phyloP scores from a whole-genome alignment of 1,139 yeast genomes.

The Arxiozyma bovina region DNA sequence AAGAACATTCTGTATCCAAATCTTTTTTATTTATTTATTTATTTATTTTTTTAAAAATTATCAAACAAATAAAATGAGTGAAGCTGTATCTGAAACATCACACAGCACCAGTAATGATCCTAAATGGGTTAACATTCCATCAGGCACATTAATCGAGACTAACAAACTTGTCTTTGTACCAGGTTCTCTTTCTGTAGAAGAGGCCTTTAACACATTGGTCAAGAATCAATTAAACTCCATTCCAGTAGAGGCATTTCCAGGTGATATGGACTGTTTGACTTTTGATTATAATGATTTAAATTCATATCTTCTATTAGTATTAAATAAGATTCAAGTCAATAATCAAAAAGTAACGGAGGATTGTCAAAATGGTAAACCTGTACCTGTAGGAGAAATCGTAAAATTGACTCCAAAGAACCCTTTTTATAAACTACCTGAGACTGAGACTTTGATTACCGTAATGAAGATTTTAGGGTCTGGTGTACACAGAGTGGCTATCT shows the following conservation, averaged over 20 bases:
- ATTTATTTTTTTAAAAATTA: too few species aligned
- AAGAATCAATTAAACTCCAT: slow-evolving; percentile 70
- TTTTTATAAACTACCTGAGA: slow-evolving; percentile 63
- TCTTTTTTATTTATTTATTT: too few species aligned
- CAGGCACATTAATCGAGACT: slow-evolving; percentile 67
- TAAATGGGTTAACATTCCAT: slow-evolving; percentile 65
- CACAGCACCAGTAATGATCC: slow-evolving; percentile 21
- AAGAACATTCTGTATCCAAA: neutral
- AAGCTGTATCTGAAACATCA: slow-evolving; percentile 19
- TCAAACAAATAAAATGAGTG: slow-evolving; percentile 12
- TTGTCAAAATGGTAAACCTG: slow-evolving; percentile 30
- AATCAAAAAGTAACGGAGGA: slow-evolving; percentile 27
- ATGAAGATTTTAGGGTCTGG: slow-evolving; percentile 87
- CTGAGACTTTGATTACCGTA: slow-evolving; percentile 60
- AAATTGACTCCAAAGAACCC: slow-evolving; percentile 79
- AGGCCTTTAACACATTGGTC: slow-evolving; percentile 72
- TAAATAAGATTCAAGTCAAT: slow-evolving; percentile 51
- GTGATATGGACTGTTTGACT: slow-evolving; percentile 60
- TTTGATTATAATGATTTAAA: slow-evolving; percentile 90
- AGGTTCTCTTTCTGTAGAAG: slow-evolving; percentile 61
- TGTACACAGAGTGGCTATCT: slow-evolving; percentile 85
- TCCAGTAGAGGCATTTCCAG: slow-evolving; percentile 55
- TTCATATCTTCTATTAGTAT: slow-evolving; percentile 65
- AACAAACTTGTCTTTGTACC: slow-evolving; percentile 68
- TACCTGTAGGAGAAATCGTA: slow-evolving; percentile 30